phyloP scores from a whole-genome alignment of 306 rosid genomes.

The Citrullus mucosospermus region DNA sequence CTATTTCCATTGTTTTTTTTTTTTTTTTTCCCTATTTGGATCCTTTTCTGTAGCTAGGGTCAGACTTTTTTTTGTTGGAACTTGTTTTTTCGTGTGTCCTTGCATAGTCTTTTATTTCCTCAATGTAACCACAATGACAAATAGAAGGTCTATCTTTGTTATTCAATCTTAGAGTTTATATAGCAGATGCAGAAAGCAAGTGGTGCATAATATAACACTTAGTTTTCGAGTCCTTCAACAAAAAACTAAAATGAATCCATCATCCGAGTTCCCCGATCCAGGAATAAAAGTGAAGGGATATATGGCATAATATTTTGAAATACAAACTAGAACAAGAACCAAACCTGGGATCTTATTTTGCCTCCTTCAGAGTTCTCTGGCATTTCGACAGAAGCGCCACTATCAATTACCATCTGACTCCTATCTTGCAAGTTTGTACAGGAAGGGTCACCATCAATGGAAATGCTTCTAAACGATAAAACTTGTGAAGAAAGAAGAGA shows the following conservation, averaged over 20 bases:
- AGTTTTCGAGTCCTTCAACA: neutral
- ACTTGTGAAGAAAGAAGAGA: conserved; percentile 76
- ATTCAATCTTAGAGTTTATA: neutral
- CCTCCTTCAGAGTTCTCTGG: conserved; percentile 47
- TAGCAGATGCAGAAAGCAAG: neutral
- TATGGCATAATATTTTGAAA: neutral
- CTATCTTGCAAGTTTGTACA: conserved; percentile 27
- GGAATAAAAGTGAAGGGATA: neutral
- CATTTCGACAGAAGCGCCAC: conserved; percentile 13
- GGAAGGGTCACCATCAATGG: conserved; percentile 32
- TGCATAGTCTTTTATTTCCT: too few species aligned
- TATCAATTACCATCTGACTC: conserved; percentile 16
- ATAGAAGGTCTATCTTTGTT: neutral
- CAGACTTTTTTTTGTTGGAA: too few species aligned
- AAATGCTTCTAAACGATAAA: conserved; percentile 69
- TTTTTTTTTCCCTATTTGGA: too few species aligned
- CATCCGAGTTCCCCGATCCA: neutral
- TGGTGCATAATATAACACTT: neutral
- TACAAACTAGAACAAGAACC: conserved; percentile 4
- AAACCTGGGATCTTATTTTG: conserved; percentile 52
- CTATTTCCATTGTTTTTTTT: too few species aligned
- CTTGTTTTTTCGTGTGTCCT: too few species aligned
- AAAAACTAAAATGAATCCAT: neutral
- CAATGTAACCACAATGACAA: neutral
- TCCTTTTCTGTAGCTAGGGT: too few species aligned